A percentile compares a stretch with the other conserved stretches of the same genome.
Evolutionary conservation across 441 rosid genomes (phyloP).

Genomic region (Isatis lusitanica): DNA sequence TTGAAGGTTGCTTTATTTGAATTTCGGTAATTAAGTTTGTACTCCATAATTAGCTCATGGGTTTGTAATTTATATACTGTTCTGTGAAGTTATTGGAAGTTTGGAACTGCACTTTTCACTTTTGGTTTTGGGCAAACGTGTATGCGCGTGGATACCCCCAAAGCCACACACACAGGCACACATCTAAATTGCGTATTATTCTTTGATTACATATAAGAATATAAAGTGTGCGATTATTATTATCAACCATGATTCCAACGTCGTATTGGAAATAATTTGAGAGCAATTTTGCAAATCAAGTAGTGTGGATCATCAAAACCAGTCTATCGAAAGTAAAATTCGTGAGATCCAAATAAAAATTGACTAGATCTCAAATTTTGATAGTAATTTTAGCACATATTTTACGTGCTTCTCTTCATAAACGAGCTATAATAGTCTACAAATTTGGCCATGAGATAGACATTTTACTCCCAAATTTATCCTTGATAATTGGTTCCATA

Average conservation of each 20-base stretch:
- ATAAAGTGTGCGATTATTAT: neutral
- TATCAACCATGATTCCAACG: neutral
- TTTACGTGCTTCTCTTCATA: no score
- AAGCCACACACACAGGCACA: neutral
- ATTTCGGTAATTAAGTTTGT: neutral
- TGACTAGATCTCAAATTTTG: no score
- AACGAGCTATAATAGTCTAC: no score
- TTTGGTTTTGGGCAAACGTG: constrained; percentile 4
- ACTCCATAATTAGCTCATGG: neutral
- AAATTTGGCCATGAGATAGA: no score
- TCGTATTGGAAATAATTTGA: neutral
- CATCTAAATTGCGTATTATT: neutral
- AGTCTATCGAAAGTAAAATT: no score
- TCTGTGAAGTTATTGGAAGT: neutral
- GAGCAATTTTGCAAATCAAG: neutral
- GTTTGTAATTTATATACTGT: neutral
- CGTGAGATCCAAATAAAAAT: no score
- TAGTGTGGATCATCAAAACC: no score
- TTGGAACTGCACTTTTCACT: neutral
- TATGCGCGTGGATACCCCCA: constrained; percentile 3
- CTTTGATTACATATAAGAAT: neutral
- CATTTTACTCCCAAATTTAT: no score
- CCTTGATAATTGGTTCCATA: no score
- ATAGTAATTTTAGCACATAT: no score
- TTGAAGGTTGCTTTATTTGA: neutral